Base-by-base conservation (phyloP, 257 asterid genomes). In the Prunella vulgaris region DNA sequence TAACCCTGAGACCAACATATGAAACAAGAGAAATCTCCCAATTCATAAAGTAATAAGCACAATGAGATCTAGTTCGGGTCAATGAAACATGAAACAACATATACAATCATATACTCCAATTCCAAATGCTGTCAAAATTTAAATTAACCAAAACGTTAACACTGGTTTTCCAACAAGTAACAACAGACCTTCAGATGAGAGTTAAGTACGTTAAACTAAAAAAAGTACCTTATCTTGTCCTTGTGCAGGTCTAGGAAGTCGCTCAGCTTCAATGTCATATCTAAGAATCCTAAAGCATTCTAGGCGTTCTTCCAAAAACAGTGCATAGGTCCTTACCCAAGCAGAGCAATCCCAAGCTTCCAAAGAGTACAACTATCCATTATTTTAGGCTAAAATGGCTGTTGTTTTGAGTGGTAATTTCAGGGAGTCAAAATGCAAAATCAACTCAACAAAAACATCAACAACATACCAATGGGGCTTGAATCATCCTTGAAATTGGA, bases 301-400 rank as follows among this genome's bases (percentile, higher is more conserved):
- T 24, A 93, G 84, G n/a, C 98, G 87, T 77, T 93, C 96, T 79
- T 93, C 98, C 85, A 93, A 68, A 80, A 88, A 90, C 54, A 86
- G 86, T 27, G 87, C 97, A 80, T 93, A 93, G 15, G 95, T 84
- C 62, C 98, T 85, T 28, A 90, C 96, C 98, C 98, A 90, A 15
- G 86, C 98, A 76, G 97, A 90, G 81, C 88, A 93, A 77, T 93
- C 98, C 98, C 98, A 93, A 44, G 98, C 98, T 93, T 86, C 66
- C 72, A 54, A 64, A 70, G 62, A 76, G 46, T 64, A 17, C n/a
- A 61, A 64, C 18, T 35, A 46, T 51, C 33, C 57, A 33, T 65
- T 58, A 59, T 13, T 67, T 6, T 25, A 60, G 62, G 51, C 67
- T 58, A 7, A 25, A 20, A 64, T n/a, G 69, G 40, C 18, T 40